Percentiles rank a stretch among this genome's conserved stretches.
phyloP scores from a whole-genome alignment of 1,139 yeast genomes.

The Taphrina wiesneri region DNA sequence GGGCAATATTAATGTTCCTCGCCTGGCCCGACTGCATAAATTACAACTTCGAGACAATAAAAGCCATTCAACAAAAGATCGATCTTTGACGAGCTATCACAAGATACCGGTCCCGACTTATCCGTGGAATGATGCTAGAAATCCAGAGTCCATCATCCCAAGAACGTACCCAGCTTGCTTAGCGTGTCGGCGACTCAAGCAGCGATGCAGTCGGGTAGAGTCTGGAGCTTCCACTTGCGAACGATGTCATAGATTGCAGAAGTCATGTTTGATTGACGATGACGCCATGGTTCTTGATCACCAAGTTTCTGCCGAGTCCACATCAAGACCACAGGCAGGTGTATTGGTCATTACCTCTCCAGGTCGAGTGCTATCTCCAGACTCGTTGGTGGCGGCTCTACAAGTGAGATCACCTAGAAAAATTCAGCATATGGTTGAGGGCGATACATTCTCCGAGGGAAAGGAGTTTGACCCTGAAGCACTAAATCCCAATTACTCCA shows the following conservation, averaged over 20 bases:
- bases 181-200: neutral
- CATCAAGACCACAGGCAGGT: neutral
- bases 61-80: neutral
- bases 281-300: neutral
- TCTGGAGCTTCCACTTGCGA: neutral
- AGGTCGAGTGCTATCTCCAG: neutral
- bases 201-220: neutral
- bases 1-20: neutral
- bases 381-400: slow-evolving; percentile 3
- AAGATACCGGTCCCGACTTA: neutral
- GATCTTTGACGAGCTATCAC: neutral
- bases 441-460: neutral
- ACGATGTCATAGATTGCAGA: neutral
- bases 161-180: neutral
- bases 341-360: neutral
- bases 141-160: neutral
- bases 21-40: neutral
- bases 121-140: neutral
- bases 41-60: neutral
- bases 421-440: neutral
- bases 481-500: neutral
- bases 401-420: slow-evolving; percentile 2
- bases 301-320: neutral
- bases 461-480: neutral
- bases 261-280: neutral